phyloP scores from a whole-genome alignment of 225 moss, liverwort and hornwort species.

The Asterella californica region DNA sequence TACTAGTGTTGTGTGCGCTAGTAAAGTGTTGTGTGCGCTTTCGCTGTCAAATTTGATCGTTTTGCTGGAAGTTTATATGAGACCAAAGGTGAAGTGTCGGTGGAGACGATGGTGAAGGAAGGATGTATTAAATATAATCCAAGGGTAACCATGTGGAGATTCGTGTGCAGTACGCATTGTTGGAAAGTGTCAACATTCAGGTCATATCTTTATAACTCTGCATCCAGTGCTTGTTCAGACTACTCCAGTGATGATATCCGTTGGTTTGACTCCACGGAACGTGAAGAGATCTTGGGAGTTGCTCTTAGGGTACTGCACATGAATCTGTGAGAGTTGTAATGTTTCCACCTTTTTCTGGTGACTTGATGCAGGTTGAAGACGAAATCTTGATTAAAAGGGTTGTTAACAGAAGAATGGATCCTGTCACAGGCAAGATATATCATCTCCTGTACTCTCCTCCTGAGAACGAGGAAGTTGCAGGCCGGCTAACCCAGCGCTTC shows the following conservation, averaged over 20 bases:
- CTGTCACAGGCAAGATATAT: slow-evolving; percentile 83
- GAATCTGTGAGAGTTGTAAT: not conserved
- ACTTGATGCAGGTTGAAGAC: slow-evolving; percentile 56
- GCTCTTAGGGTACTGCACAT: not conserved
- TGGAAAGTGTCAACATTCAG: not conserved
- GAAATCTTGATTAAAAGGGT: slow-evolving; percentile 79
- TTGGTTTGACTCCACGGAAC: too few relatives aligned
- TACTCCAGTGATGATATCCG: not conserved
- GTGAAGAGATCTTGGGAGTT: too few relatives aligned
- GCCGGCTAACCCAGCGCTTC: slow-evolving; percentile 67
- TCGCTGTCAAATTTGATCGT: too few relatives aligned
- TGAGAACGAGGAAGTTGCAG: slow-evolving; percentile 81
- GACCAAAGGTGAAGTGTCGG: not conserved
- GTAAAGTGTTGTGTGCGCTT: not conserved
- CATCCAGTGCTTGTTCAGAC: not conserved
- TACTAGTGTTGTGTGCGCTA: too few relatives aligned
- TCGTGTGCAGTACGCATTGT: not conserved
- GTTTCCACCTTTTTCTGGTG: not conserved
- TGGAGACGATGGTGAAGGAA: not conserved
- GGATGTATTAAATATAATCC: not conserved
- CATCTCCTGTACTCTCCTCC: slow-evolving; percentile 84
- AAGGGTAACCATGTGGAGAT: not conserved
- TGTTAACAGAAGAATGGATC: slow-evolving; percentile 73
- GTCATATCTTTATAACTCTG: not conserved
- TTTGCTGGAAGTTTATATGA: too few relatives aligned